phyloP scores from a whole-genome alignment of 2,329 filamentous ascomycete genomes.

The Davidsoniella virescens region DNA sequence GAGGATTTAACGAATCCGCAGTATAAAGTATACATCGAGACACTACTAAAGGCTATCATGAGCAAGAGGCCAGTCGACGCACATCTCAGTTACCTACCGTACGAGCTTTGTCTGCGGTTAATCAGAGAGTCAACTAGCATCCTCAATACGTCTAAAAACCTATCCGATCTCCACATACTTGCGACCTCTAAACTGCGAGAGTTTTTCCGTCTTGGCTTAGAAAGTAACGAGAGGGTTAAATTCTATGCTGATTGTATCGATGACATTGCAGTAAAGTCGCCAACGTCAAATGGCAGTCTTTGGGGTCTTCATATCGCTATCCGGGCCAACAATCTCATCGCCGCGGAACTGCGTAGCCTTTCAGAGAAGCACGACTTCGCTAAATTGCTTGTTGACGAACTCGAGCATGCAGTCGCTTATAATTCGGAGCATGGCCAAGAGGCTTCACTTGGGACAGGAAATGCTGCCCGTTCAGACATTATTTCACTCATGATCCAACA shows the following conservation, averaged over 20 bases:
- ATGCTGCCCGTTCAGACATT: slow-evolving; percentile 38
- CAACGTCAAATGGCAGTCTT: slow-evolving; percentile 32
- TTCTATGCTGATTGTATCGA: slow-evolving; percentile 52
- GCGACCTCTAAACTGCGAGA: slow-evolving; percentile 44
- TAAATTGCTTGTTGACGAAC: slow-evolving; percentile 44
- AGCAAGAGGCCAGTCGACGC: slow-evolving; percentile 27
- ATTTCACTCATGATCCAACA: slow-evolving; percentile 41
- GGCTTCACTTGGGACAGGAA: slow-evolving; percentile 31
- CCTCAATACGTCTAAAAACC: slow-evolving; percentile 27
- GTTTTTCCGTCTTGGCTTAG: slow-evolving; percentile 28
- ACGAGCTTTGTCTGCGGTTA: slow-evolving; percentile 44
- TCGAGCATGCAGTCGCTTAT: slow-evolving; percentile 36
- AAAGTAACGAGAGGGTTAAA: slow-evolving; percentile 33
- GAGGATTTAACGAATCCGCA: slow-evolving; percentile 39
- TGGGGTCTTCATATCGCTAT: slow-evolving; percentile 42
- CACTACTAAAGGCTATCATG: slow-evolving; percentile 34
- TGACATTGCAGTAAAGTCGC: slow-evolving; percentile 42
- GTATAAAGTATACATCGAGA: slow-evolving; percentile 46
- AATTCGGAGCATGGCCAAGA: slow-evolving; percentile 17
- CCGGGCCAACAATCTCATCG: slow-evolving; percentile 24
- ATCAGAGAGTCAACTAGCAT: slow-evolving; percentile 54
- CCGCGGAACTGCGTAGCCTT: slow-evolving; percentile 37
- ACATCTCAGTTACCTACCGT: slow-evolving; percentile 26
- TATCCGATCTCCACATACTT: slow-evolving; percentile 46
- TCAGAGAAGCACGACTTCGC: slow-evolving; percentile 45